A percentile compares a stretch with the other conserved stretches of the same genome.
Conservation (phyloP, 352 stramenopile species). For the Phytopythium oedochilum region DNA sequence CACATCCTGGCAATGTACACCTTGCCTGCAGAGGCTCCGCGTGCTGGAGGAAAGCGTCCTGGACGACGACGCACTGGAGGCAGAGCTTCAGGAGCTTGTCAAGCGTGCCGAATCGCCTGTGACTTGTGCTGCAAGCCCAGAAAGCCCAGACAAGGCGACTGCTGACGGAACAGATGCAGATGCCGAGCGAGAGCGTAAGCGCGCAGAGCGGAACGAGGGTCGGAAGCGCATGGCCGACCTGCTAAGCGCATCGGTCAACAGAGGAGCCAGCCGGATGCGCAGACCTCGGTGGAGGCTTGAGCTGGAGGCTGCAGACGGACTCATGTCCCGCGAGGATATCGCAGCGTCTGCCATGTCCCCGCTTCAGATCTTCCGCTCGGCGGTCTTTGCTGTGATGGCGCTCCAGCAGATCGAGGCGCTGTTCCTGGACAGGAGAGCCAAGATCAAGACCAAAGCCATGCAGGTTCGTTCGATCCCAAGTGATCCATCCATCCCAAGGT, state of each 20-base stretch:
- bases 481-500: no score
- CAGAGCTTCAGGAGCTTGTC: not conserved
- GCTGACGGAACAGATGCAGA: constrained; percentile 4
- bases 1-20: no score
- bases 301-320: constrained; percentile 22
- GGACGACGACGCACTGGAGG: constrained; percentile 5
- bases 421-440: constrained; percentile 27
- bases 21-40: constrained; percentile 24
- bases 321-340: constrained; percentile 18
- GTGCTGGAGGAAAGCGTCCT: constrained; percentile 19
- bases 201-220: constrained; percentile 31
- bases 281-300: constrained; percentile 51
- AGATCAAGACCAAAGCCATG: constrained; percentile 29
- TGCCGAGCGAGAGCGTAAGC: constrained; percentile 14
- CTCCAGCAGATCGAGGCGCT: constrained; percentile 22
- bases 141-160: not conserved
- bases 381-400: constrained; percentile 20
- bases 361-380: constrained; percentile 41
- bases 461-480: constrained; percentile 22
- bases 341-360: constrained; percentile 15
- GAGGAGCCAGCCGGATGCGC: constrained; percentile 10
- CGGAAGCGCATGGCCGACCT: constrained; percentile 35
- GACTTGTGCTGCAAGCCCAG: not conserved
- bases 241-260: constrained; percentile 28
- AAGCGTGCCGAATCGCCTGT: not conserved